phyloP scores from a whole-genome alignment of 2,329 filamentous ascomycete genomes.

The Fusarium pseudoanthophilum region DNA sequence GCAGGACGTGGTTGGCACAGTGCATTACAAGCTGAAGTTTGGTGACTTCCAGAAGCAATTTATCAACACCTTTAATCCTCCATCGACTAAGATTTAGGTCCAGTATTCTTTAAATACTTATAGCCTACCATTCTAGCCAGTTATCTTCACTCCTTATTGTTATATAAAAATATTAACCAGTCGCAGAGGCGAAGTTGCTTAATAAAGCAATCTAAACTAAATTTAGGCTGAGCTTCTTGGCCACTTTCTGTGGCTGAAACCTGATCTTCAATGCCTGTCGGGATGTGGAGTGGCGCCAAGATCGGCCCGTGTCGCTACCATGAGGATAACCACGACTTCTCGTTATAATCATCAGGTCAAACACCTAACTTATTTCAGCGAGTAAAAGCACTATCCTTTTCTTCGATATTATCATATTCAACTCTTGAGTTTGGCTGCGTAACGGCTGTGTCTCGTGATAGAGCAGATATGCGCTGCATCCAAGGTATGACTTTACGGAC shows the following conservation, averaged over 20 bases:
- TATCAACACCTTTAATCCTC: neutral
- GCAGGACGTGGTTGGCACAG: neutral
- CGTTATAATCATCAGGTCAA: neutral
- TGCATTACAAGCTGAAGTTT: neutral
- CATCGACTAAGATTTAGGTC: neutral
- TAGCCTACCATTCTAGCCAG: rapidly evolving
- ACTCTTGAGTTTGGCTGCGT: no score
- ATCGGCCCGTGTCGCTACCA: neutral
- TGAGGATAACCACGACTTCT: neutral
- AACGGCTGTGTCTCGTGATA: neutral
- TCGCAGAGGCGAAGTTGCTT: rapidly evolving
- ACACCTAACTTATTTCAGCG: rapidly evolving
- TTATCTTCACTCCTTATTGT: rapidly evolving
- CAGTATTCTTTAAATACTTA: rapidly evolving
- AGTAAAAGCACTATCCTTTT: neutral
- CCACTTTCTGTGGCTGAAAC: neutral
- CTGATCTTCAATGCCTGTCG: neutral
- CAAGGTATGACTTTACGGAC: rapidly evolving
- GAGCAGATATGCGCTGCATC: neutral
- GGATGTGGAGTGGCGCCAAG: neutral
- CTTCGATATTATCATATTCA: rapidly evolving
- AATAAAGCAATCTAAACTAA: rapidly evolving
- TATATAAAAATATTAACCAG: no score
- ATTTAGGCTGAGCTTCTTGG: neutral
- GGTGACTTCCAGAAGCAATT: neutral